phyloP scores from a whole-genome alignment of 345 rosid genomes.

The Populus davidiana region DNA sequence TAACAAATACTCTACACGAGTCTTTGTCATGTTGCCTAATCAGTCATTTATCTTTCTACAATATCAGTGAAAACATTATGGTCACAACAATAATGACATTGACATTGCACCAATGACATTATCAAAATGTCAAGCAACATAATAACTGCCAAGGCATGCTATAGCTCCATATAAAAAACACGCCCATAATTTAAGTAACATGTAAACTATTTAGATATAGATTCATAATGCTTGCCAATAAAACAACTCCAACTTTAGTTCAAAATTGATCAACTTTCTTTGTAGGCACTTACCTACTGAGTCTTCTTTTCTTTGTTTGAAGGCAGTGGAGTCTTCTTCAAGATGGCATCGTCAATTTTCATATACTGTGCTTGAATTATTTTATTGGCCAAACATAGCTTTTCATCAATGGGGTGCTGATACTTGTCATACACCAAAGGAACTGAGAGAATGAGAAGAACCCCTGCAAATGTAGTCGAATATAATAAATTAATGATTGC shows the following conservation, averaged over 20 bases:
- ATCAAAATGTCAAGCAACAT: not conserved
- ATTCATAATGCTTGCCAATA: not conserved
- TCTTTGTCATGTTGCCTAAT: too few species aligned
- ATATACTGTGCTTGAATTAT: constrained; percentile 50
- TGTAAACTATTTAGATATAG: not conserved
- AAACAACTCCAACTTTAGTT: not conserved
- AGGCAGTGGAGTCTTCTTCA: constrained; percentile 46
- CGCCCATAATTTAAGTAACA: not conserved
- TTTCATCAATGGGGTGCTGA: constrained; percentile 66
- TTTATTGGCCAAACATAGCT: constrained; percentile 42
- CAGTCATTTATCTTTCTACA: too few species aligned
- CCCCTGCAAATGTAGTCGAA: constrained; percentile 37
- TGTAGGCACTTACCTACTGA: constrained; percentile 48
- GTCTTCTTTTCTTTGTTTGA: constrained; percentile 64
- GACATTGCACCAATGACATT: not conserved
- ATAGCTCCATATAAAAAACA: not conserved
- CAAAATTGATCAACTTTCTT: not conserved
- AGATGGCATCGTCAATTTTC: constrained; percentile 47
- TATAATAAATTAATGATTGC: not conserved
- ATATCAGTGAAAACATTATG: not conserved
- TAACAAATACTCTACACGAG: not conserved
- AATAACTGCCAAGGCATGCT: not conserved
- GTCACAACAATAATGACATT: not conserved
- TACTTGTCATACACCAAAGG: constrained; percentile 71
- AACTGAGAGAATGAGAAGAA: constrained; percentile 64